Base-by-base conservation (phyloP, 768 basidiomycete genomes). In the Kwoniella sp. region DNA sequence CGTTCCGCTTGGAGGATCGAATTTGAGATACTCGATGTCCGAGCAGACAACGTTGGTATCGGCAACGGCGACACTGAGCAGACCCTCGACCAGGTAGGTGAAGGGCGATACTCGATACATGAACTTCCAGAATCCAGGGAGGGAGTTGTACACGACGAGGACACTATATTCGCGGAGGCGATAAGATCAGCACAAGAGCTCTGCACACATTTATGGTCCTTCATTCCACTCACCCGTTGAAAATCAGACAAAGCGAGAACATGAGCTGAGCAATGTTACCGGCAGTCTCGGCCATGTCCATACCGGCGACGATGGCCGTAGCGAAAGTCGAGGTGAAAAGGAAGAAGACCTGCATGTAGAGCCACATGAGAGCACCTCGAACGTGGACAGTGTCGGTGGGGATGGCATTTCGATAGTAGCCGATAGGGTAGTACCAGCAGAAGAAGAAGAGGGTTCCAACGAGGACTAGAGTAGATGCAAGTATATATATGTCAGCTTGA, bases 1-100 rank as follows among this genome's bases (percentile, higher is more conserved):
- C 75, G 90, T 85, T 2, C 87, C 88, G 1, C 82, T 65, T 0
- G 92, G 91, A 1, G 92, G 89, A 59, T 84, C 79, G 82, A 94
- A 91, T 6, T 83, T 68, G 13, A 84, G 82, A 72, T 89, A 90
- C 73, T 95, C 92, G 63, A 86, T 85, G 0, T 81, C 69, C 22
- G 85, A 83, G 82, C 91, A 90, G 21, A 61, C 75, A 64, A 92
- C 88, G 0, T 72, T 64, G 30, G 91, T 83, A 15, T 88, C 88
- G 69, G 89, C 86, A 13, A 92, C 83, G 4, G 68, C 76, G 9
- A 62, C 59, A 21, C 56, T 58, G 36, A 75, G 66, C 19, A 77
- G 61, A 24, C 69, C 75, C 51, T 69, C 66, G 29, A 72, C 64
- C 17, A 82, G 70, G 63, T 80, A 81, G 37, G 79, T 80, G 76